phyloP scores from a whole-genome alignment of 2,329 filamentous ascomycete species.

The Aspergillus oerlinghausenensis region DNA sequence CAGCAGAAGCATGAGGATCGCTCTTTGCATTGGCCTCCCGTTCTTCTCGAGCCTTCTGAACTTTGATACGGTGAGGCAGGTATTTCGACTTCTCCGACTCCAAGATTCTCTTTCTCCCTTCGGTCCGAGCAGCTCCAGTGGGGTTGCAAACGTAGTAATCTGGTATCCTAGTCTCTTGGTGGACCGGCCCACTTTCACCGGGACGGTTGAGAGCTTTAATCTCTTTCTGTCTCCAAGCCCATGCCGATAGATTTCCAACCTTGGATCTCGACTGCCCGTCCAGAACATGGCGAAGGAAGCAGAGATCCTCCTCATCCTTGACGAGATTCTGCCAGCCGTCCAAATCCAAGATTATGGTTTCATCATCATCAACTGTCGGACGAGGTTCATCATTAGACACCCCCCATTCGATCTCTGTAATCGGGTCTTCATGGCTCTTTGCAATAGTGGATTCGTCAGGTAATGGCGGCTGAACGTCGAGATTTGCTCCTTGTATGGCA shows the following conservation, averaged over 20 bases:
- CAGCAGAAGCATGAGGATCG: conserved; percentile 61
- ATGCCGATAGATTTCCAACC: conserved; percentile 56
- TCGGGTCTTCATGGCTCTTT: conserved; percentile 32
- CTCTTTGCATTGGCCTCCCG: conserved; percentile 68
- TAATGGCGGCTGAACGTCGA: conserved; percentile 2
- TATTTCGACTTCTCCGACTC: conserved; percentile 99
- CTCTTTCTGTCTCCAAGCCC: conserved; percentile 68
- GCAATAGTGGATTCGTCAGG: conserved; percentile 24
- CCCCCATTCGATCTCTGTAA: conserved; percentile 54
- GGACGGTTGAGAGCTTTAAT: conserved; percentile 64
- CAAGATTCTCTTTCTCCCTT: conserved; percentile 90
- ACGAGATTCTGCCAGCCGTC: conserved; percentile 66
- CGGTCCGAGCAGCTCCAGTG: conserved; percentile 82
- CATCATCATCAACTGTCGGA: conserved; percentile 63
- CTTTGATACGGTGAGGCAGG: conserved; percentile 92
- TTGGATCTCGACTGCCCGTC: conserved; percentile 43
- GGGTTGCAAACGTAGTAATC: conserved; percentile 79
- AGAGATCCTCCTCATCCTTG: conserved; percentile 65
- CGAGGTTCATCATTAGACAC: conserved; percentile 57
- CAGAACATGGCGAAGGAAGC: conserved; percentile 51
- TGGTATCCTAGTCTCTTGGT: conserved; percentile 51
- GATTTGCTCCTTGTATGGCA: conserved; percentile 10
- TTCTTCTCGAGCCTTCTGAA: conserved; percentile 85
- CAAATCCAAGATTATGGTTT: conserved; percentile 60
- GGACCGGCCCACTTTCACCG: conserved; percentile 51